phyloP scores from a whole-genome alignment of 75 land plant genomes.

The Pinus taeda region DNA sequence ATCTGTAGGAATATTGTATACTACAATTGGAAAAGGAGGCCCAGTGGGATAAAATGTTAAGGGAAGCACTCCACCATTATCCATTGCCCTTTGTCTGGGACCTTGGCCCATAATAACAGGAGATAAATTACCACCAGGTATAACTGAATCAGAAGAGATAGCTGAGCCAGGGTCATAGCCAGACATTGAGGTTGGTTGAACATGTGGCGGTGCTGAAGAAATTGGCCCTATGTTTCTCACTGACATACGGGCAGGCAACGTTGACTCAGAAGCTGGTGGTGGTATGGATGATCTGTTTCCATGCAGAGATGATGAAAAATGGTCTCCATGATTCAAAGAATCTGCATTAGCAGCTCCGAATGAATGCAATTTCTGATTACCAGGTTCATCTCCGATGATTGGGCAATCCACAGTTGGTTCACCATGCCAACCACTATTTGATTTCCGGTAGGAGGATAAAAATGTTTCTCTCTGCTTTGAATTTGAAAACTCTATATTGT shows the following conservation, averaged over 20 bases:
- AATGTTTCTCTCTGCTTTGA: conserved; percentile 7
- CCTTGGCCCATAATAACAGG: conserved; percentile 48
- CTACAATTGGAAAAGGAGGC: conserved; percentile 53
- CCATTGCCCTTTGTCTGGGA: conserved; percentile 31
- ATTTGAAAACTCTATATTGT: conserved; percentile 8
- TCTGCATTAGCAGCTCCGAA: conserved; percentile 21
- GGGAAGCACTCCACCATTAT: conserved; percentile 40
- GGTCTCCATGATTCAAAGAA: conserved; percentile 30
- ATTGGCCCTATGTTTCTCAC: conserved; percentile 24
- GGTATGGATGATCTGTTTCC: conserved; percentile 5
- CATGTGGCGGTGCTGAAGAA: conserved; percentile 20
- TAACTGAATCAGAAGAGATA: conserved; percentile 43
- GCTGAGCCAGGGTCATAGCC: conserved; percentile 30
- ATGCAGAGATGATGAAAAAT: conserved; percentile 9
- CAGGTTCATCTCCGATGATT: background rate
- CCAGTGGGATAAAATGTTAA: conserved; percentile 54
- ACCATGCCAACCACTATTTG: conserved; percentile 19
- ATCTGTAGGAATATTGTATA: conserved; percentile 40
- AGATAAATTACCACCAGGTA: conserved; percentile 20
- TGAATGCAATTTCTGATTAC: conserved; percentile 1
- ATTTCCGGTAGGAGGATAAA: conserved; percentile 22
- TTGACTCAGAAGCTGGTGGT: conserved; percentile 7
- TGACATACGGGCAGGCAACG: conserved; percentile 12
- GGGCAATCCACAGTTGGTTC: conserved; percentile 19
- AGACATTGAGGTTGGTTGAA: conserved; percentile 26